These are phyloP conservation scores for Chaetomiaceae sp. DNA, from an alignment of 2,329 filamentous ascomycete species.

Conservation along the genomic window DNA sequence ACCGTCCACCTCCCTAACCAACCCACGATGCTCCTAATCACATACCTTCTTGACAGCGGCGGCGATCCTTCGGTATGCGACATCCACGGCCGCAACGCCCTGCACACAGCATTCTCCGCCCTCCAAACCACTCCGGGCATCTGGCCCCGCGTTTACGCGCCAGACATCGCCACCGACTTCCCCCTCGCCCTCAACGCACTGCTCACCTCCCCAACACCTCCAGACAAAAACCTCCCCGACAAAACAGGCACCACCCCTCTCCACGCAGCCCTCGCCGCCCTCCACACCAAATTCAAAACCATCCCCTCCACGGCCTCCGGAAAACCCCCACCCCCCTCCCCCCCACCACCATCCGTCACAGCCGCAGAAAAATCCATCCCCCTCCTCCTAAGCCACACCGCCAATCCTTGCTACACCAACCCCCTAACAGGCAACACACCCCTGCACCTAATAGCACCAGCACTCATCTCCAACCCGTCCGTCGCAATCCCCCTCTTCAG, in stretches of 20 bases:
- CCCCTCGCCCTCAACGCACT: background rate
- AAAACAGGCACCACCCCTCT: slow-evolving; percentile 4
- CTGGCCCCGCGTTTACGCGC: no score
- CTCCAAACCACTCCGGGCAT: no score
- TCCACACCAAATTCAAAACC: background rate
- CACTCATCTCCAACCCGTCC: background rate
- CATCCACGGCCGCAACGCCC: slow-evolving; percentile 17
- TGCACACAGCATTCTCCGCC: slow-evolving; percentile 2
- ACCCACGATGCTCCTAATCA: slow-evolving; percentile 15
- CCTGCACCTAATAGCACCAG: slow-evolving; percentile 6
- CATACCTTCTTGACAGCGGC: slow-evolving; percentile 23
- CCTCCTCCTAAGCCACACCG: slow-evolving; percentile 25
- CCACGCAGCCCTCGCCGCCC: background rate
- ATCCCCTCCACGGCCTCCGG: no score
- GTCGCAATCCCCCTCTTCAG: background rate
- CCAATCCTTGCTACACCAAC: slow-evolving; percentile 19
- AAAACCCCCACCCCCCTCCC: no score
- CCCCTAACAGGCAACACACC: slow-evolving; percentile 17
- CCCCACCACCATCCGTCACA: background rate
- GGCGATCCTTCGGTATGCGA: slow-evolving; percentile 25
- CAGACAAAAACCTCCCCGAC: background rate
- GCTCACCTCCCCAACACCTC: background rate
- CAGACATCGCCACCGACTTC: background rate
- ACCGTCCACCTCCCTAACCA: background rate
- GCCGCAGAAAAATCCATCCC: slow-evolving; percentile 9